Evolutionary conservation across 768 basidiomycete genomes (phyloP), one percentile per base, ranked within the genome.

Genomic region (Hemileccinum rubropunctum): DNA sequence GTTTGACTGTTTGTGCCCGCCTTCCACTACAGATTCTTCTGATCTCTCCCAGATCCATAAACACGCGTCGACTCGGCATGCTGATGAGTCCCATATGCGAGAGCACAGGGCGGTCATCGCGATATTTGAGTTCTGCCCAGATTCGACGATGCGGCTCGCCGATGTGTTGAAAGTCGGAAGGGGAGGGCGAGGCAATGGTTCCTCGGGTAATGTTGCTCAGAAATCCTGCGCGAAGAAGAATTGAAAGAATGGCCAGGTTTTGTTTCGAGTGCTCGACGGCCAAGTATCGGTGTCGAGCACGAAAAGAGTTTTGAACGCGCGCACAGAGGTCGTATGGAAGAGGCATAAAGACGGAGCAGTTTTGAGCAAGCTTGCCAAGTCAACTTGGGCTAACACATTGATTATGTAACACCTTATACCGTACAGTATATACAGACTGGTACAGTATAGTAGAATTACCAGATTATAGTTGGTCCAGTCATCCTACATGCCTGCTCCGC

Each of bases 81-180:
- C 86, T 89, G 58, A 98, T 76, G 66, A 95, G 80, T 42, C 80
- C 72, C 85, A 98, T 93, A 57, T 76, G 62, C 45, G 72, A 75
- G 53, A 99, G 75, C 18, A 98, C 91, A 6, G 94, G 91, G 27
- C 81, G 75, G 66, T 97, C 91, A 58, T 91, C 84, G 43, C 95
- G 81, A 73, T 95, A 95, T 72, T 99, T 99, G 57, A 98, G 82
- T 44, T 86, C 83, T 2, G 91, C 91, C 93, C 95, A 97, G 69
- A 98, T 89, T 33, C 93, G 82, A 28, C 79, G 78, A 49, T 92
- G 78, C 1, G 83, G 77, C 27, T 86, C 81, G 53, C 76, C 72
- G 11, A 77, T 84, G 2, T 62, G 54, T 48, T 73, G 60, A 65
- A 94, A 98, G 12, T 74, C 74, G 4, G 61, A 54, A 0, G 94